phyloP scores from a whole-genome alignment of 2,329 filamentous ascomycete species.

The Fusarium oxysporum region DNA sequence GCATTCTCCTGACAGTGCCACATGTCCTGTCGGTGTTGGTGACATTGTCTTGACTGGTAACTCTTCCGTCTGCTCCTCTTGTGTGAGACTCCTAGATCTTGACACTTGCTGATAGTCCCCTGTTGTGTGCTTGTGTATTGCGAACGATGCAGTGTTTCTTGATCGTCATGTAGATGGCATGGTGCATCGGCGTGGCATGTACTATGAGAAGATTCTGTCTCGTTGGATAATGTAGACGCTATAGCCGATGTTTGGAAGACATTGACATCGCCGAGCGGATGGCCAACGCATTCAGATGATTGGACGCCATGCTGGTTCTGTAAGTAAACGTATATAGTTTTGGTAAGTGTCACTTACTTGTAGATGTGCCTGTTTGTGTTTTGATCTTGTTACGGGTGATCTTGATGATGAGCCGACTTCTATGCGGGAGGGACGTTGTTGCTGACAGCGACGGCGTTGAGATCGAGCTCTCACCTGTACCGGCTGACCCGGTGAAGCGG shows the following conservation, averaged over 20 bases:
- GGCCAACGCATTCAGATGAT: neutral
- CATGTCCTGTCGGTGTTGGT: too few species aligned
- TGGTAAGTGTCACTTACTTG: rapidly evolving
- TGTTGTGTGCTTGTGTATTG: neutral
- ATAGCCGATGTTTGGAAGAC: neutral
- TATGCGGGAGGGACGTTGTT: neutral
- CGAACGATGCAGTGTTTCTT: rapidly evolving
- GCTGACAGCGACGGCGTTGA: neutral
- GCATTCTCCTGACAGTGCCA: rapidly evolving
- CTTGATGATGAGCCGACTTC: too few species aligned
- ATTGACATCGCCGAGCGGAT: neutral
- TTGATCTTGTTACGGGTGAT: neutral
- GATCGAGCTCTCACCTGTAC: too few species aligned
- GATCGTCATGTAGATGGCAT: neutral
- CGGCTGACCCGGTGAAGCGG: neutral
- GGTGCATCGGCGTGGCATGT: neutral
- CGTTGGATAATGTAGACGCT: neutral
- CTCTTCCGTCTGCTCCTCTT: neutral
- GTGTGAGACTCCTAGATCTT: neutral
- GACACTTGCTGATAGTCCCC: rapidly evolving
- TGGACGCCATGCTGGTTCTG: neutral
- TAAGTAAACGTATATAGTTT: neutral
- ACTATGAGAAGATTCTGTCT: rapidly evolving
- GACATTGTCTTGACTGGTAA: neutral
- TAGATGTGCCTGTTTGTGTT: neutral